Percentiles rank a stretch among this genome's conserved stretches.
phyloP scores from a whole-genome alignment of 2,329 filamentous ascomycete genomes.

The Ophiostoma quercus region DNA sequence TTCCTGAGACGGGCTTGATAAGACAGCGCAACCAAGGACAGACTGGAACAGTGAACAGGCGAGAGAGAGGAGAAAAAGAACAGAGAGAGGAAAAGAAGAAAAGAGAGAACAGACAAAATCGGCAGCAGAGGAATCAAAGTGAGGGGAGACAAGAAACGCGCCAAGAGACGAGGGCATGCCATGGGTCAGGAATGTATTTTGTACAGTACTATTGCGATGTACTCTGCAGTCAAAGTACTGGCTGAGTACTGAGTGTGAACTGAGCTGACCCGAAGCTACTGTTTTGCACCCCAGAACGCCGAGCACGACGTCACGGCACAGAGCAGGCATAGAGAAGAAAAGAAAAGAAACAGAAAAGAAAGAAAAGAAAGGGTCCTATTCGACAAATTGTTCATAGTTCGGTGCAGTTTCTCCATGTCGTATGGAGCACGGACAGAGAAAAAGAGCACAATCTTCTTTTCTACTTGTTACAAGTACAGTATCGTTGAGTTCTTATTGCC shows the following conservation, averaged over 20 bases:
- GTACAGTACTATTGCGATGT: too few relatives aligned
- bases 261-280: background rate
- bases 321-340: background rate
- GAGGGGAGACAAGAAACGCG: slow-evolving; percentile 3
- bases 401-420: background rate
- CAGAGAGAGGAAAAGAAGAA: background rate
- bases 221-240: background rate
- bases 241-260: background rate
- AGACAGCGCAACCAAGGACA: background rate
- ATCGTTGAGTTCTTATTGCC: background rate
- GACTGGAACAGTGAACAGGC: background rate
- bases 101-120: background rate
- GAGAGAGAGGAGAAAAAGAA: background rate
- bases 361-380: background rate
- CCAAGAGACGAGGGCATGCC: slow-evolving; percentile 6
- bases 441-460: background rate
- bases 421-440: slow-evolving; percentile 7
- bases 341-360: too few relatives aligned
- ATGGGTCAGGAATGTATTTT: background rate
- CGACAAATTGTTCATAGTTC: too few relatives aligned
- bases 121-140: background rate
- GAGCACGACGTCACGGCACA: background rate
- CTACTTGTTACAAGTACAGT: background rate
- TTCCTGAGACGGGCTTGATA: background rate
- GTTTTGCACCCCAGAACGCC: slow-evolving; percentile 2